Conservation (phyloP, 768 basidiomycete genomes). For the Lepiota subincarnata region DNA sequence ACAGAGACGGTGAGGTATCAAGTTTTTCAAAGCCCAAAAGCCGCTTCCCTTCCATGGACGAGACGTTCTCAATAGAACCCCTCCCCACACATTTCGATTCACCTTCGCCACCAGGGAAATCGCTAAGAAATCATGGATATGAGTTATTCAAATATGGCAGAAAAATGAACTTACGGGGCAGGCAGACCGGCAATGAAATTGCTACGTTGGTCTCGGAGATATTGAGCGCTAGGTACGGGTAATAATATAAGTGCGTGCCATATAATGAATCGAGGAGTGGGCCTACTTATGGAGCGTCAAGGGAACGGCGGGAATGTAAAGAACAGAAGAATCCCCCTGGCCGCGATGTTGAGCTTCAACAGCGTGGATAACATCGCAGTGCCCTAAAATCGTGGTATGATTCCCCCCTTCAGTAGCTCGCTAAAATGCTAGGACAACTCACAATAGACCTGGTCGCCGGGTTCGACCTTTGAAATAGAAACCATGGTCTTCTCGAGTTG, state of each 20-base stretch:
- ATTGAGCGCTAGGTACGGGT: constrained; percentile 37
- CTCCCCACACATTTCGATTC: constrained; percentile 42
- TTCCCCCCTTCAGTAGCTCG: constrained; percentile 33
- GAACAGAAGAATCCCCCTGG: constrained; percentile 45
- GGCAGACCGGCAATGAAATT: constrained; percentile 46
- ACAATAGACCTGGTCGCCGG: constrained; percentile 66
- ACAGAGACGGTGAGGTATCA: not conserved
- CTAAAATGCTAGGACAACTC: constrained; percentile 10
- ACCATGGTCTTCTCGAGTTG: constrained; percentile 51
- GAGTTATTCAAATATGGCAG: not conserved
- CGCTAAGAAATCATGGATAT: constrained; percentile 13
- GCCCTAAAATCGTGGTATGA: constrained; percentile 42
- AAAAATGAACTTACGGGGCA: constrained; percentile 36
- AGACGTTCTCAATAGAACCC: constrained; percentile 29
- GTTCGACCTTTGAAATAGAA: constrained; percentile 51
- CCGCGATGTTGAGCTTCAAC: constrained; percentile 49
- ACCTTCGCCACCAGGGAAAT: constrained; percentile 50
- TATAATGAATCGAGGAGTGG: constrained; percentile 45
- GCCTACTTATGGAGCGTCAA: constrained; percentile 47
- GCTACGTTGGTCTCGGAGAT: constrained; percentile 45
- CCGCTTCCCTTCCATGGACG: constrained; percentile 29
- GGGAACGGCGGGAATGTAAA: constrained; percentile 55
- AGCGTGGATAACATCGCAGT: constrained; percentile 55
- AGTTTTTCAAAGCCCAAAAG: constrained; percentile 42
- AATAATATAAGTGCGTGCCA: not conserved